Base-by-base conservation (phyloP, 257 asterid species). In the Handroanthus guayacan region DNA sequence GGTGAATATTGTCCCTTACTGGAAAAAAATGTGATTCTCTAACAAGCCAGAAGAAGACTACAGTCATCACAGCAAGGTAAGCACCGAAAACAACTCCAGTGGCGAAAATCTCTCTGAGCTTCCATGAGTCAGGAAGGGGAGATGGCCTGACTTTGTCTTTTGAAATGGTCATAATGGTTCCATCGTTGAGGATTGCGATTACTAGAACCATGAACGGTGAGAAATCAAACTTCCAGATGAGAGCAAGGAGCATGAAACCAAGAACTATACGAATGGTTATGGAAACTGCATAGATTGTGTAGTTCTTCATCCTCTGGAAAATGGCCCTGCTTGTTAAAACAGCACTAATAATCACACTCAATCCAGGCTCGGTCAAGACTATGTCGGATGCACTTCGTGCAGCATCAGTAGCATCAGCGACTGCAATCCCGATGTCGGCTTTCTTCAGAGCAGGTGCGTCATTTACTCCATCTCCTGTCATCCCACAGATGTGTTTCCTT, bases 401-500 rank as follows among this genome's bases (percentile, higher is more conserved):
- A 4, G 90, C 92, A 66, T 88, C 90, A 3, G 92, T 88, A 3
- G 92, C 92, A 67, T 88, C 90, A 2, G 86, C 92, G 16, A 87
- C 92, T 3, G 91, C 91, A 50, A 87, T 87, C 2, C 91, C 91
- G 6, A 87, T 87, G 75, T 87, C 91, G 0, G 91, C 91, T 67
- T 84, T 87, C 66, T 87, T 87, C 2, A 87, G 76, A 0, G 91
- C 91, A 0, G 91, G 91, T 50, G 91, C 91, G n/a, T 87, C 91
- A 54, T 87, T 87, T 34, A 88, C 92, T 5, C 92, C 92, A 14
- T 88, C 92, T 14, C 92, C 92, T 0, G 92, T 88, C 92, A 88
- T 88, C 12, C 92, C 92, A 25, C 87, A 83, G 0, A 88, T 88
- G 56, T 88, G 92, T 50, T 86, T 86, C 41, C 68, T 81, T 57